Conservation (phyloP, 2,329 filamentous ascomycete species). For the Colletotrichum zoysiae region DNA sequence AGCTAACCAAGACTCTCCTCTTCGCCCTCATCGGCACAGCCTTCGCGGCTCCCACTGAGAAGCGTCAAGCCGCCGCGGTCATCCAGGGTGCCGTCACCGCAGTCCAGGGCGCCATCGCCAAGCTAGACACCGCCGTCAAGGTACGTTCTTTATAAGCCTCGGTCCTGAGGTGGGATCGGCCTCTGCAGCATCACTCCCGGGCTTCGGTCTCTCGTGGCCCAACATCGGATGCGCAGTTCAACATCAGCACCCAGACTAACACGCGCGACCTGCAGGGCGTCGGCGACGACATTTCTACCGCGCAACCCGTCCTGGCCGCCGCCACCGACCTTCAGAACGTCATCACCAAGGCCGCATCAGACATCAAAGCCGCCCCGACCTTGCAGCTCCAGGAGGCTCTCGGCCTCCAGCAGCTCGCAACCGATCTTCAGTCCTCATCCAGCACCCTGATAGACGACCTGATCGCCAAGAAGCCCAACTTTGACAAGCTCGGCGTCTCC, state of each 20-base stretch:
- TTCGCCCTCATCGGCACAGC: slow-evolving; percentile 37
- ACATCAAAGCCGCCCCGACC: slow-evolving; percentile 45
- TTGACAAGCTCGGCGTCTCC: slow-evolving; percentile 46
- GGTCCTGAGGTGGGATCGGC: background rate
- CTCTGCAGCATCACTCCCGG: background rate
- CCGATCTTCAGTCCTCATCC: slow-evolving; percentile 42
- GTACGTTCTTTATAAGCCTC: slow-evolving; percentile 10
- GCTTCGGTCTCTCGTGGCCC: background rate
- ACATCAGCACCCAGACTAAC: slow-evolving; percentile 2
- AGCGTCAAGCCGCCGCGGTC: slow-evolving; percentile 63
- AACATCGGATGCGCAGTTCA: background rate
- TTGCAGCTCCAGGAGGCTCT: slow-evolving; percentile 45
- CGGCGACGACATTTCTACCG: slow-evolving; percentile 63
- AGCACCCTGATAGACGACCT: slow-evolving; percentile 42
- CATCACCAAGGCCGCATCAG: slow-evolving; percentile 42
- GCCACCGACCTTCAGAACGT: slow-evolving; percentile 42
- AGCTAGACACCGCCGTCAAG: slow-evolving; percentile 52
- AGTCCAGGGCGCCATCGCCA: slow-evolving; percentile 70
- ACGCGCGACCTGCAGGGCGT: slow-evolving; percentile 32
- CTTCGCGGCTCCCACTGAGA: slow-evolving; percentile 33
- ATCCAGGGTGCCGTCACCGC: slow-evolving; percentile 71
- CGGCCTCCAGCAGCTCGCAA: slow-evolving; percentile 42
- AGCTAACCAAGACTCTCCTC: slow-evolving; percentile 37
- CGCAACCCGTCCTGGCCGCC: slow-evolving; percentile 49
- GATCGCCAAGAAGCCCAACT: slow-evolving; percentile 45